phyloP scores from a whole-genome alignment of 805 yeast species.

The Starmerella lactis-condensi region DNA sequence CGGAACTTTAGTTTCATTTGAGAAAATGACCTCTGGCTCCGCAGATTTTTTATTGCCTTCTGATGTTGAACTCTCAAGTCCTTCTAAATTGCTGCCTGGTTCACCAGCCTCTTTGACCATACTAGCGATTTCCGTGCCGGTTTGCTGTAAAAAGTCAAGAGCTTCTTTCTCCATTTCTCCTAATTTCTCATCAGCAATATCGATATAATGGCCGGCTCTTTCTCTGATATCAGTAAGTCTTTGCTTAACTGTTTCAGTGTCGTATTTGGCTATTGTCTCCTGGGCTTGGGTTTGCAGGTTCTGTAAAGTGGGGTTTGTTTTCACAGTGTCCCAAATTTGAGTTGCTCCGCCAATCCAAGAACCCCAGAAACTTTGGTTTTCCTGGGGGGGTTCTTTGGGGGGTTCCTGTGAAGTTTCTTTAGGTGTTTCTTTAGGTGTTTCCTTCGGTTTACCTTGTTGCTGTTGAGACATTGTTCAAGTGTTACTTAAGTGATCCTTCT shows the following conservation, averaged over 20 bases:
- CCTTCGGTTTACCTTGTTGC: too few relatives aligned
- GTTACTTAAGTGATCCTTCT: too few relatives aligned
- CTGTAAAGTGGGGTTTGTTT: not conserved
- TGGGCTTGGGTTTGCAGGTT: slow-evolving; percentile 10
- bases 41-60: not conserved
- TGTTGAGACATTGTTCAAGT: too few relatives aligned
- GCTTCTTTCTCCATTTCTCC: slow-evolving; percentile 59
- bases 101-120: slow-evolving; percentile 29
- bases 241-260: slow-evolving; percentile 14
- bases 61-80: too few relatives aligned
- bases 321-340: not conserved
- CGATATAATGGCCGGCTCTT: slow-evolving; percentile 45
- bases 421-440: too few relatives aligned
- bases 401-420: too few relatives aligned
- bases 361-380: not conserved
- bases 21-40: slow-evolving; percentile 26
- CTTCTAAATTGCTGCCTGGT: slow-evolving; percentile 8
- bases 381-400: too few relatives aligned
- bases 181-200: slow-evolving; percentile 52
- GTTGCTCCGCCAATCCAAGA: slow-evolving; percentile 1
- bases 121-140: slow-evolving; percentile 30
- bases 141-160: slow-evolving; percentile 35
- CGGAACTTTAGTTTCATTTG: slow-evolving; percentile 21
- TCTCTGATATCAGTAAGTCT: slow-evolving; percentile 21
- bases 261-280: slow-evolving; percentile 9